Evolutionary conservation across 75 land plant species (phyloP).

Genomic region (Chamaecyparis obtusa): DNA sequence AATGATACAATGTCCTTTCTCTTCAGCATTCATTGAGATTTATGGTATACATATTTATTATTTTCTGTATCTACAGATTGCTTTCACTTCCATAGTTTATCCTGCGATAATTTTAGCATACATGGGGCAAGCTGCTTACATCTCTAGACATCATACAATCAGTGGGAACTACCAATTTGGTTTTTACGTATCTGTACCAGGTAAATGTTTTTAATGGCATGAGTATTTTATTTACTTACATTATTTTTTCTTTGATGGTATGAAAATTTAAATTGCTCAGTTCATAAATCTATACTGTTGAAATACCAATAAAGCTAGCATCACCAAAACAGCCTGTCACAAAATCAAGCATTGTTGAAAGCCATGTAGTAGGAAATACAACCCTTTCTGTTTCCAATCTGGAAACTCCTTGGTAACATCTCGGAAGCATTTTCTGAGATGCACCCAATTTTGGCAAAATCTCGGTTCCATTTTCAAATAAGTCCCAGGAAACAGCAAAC

Average conservation of each 20-base stretch:
- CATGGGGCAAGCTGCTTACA: slow-evolving; percentile 63
- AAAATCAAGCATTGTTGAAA: background rate
- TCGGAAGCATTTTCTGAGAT: background rate
- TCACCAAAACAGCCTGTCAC: no score
- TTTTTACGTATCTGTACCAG: slow-evolving; percentile 60
- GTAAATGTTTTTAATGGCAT: slow-evolving; percentile 17
- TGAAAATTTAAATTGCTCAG: background rate
- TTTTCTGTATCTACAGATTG: slow-evolving; percentile 32
- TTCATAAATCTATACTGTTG: no score
- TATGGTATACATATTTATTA: background rate
- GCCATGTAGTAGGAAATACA: background rate
- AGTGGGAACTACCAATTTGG: slow-evolving; percentile 27
- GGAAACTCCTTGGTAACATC: background rate
- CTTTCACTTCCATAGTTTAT: slow-evolving; percentile 39
- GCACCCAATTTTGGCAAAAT: background rate
- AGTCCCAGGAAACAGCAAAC: background rate
- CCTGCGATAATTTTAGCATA: slow-evolving; percentile 47
- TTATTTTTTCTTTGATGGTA: background rate
- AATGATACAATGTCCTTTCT: background rate
- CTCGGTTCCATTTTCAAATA: background rate
- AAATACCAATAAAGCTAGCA: no score
- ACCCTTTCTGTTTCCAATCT: background rate
- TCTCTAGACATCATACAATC: slow-evolving; percentile 30
- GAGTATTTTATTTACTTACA: background rate
- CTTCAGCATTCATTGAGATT: background rate